phyloP scores from a whole-genome alignment of 768 basidiomycete species.

The Panellus pusillus region DNA sequence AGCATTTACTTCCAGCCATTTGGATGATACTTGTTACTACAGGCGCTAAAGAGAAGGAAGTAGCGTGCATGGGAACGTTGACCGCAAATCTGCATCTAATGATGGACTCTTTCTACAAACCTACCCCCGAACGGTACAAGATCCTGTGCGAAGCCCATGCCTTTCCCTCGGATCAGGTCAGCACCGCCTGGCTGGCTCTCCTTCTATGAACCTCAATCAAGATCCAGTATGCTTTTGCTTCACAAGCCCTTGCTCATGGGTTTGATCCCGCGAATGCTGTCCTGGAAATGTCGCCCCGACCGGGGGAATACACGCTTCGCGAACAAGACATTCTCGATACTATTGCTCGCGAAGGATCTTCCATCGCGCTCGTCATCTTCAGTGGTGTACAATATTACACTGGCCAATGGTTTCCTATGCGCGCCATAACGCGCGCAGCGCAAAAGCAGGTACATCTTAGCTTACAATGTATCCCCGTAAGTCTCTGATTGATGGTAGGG shows the following conservation, averaged over 20 bases:
- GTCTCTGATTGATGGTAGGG: constrained; percentile 53
- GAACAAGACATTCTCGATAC: constrained; percentile 83
- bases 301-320: constrained; percentile 82
- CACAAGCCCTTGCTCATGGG: constrained; percentile 84
- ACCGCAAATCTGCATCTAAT: constrained; percentile 95
- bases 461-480: constrained; percentile 28
- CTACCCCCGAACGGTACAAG: constrained; percentile 81
- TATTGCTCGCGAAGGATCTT: constrained; percentile 69
- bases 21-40: constrained; percentile 27
- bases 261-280: constrained; percentile 72
- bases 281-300: constrained; percentile 75
- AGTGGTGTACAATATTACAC: constrained; percentile 97
- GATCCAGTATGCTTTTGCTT: constrained; percentile 88
- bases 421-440: constrained; percentile 78
- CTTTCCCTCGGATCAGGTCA: constrained; percentile 95
- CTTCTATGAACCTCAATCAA: constrained; percentile 11
- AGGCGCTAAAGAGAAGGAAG: constrained; percentile 89
- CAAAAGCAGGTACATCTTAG: constrained; percentile 66
- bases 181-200: not conserved
- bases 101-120: constrained; percentile 93
- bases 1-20: constrained; percentile 11
- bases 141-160: constrained; percentile 93
- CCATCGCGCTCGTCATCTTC: constrained; percentile 89
- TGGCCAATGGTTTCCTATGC: constrained; percentile 91
- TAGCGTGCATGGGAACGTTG: constrained; percentile 93